These are phyloP conservation scores for Rhizopogon roseolus DNA, from an alignment of 768 basidiomycete species.

Conservation along the genomic window DNA sequence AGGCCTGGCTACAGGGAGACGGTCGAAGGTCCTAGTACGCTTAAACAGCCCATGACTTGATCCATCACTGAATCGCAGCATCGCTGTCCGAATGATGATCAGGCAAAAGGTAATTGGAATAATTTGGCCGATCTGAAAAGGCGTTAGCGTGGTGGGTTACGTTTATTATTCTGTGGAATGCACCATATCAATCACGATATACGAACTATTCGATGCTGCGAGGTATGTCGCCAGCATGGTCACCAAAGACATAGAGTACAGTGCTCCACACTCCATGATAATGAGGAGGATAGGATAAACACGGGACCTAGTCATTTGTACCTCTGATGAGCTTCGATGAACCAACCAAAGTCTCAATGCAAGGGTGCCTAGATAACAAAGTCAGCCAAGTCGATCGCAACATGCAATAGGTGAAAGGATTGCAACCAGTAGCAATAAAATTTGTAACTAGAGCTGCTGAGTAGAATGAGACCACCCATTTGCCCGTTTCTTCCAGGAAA, in stretches of 20 bases:
- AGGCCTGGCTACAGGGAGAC: no score
- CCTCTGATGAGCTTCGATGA: neutral
- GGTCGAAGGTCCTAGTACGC: no score
- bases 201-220: neutral
- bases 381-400: neutral
- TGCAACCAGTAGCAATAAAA: conserved; percentile 5
- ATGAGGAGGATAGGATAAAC: neutral
- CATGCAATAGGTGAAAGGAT: neutral
- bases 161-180: no score
- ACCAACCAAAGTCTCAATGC: neutral
- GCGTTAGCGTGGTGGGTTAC: neutral
- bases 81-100: conserved; percentile 1
- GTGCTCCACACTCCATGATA: conserved; percentile 1
- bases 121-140: conserved; percentile 1
- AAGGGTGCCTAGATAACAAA: neutral
- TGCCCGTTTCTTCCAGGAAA: conserved; percentile 5
- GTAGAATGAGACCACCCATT: conserved; percentile 11
- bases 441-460: conserved; percentile 7
- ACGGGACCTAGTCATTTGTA: neutral
- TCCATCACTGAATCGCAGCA: neutral
- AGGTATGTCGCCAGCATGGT: neutral
- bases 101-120: conserved; percentile 1
- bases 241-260: neutral
- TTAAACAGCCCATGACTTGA: neutral
- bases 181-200: conserved; percentile 3